phyloP scores from a whole-genome alignment of 208 protist species.

The Crithidia mellificae region DNA sequence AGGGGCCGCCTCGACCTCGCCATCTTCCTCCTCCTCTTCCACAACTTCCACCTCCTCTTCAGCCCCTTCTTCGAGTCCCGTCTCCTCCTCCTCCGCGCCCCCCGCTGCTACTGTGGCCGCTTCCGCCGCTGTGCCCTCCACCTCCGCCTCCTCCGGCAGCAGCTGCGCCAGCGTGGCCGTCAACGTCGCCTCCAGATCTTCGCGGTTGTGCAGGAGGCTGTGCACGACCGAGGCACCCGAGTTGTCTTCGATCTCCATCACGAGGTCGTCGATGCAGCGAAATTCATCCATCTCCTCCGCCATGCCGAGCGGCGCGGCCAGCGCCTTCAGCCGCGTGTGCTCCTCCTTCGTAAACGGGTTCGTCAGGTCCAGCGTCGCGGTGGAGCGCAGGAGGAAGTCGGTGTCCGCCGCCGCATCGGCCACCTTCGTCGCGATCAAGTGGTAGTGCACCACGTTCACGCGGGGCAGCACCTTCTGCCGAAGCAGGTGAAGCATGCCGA shows the following conservation, averaged over 20 bases:
- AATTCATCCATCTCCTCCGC: constrained; percentile 55
- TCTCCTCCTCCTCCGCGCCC: constrained; percentile 5
- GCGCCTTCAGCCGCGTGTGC: constrained; percentile 47
- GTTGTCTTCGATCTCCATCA: constrained; percentile 62
- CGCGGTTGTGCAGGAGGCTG: constrained; percentile 72
- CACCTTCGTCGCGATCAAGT: constrained; percentile 74
- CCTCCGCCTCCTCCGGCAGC: constrained; percentile 67
- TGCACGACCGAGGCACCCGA: constrained; percentile 66
- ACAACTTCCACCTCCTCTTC: constrained; percentile 14
- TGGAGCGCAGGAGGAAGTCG: constrained; percentile 33
- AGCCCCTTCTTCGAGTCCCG: constrained; percentile 22
- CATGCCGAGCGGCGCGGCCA: constrained; percentile 73
- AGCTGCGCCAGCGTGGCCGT: constrained; percentile 85
- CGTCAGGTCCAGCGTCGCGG: constrained; percentile 68
- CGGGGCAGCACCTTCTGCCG: constrained; percentile 59
- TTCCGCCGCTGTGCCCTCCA: constrained; percentile 13
- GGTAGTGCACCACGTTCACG: constrained; percentile 81
- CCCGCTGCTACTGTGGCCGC: constrained; percentile 17
- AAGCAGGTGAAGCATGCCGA: constrained; percentile 71
- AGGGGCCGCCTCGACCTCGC: constrained; percentile 9
- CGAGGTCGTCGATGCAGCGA: constrained; percentile 68
- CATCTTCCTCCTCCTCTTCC: constrained; percentile 22
- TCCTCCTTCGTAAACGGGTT: constrained; percentile 67
- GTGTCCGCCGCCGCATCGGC: constrained; percentile 28
- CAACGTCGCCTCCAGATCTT: constrained; percentile 79